A percentile compares a stretch with the other conserved stretches of the same genome.
These are phyloP conservation scores for Aureobasidium sp. DNA, from an alignment of 2,329 filamentous ascomycete species.

Conservation along the genomic window DNA sequence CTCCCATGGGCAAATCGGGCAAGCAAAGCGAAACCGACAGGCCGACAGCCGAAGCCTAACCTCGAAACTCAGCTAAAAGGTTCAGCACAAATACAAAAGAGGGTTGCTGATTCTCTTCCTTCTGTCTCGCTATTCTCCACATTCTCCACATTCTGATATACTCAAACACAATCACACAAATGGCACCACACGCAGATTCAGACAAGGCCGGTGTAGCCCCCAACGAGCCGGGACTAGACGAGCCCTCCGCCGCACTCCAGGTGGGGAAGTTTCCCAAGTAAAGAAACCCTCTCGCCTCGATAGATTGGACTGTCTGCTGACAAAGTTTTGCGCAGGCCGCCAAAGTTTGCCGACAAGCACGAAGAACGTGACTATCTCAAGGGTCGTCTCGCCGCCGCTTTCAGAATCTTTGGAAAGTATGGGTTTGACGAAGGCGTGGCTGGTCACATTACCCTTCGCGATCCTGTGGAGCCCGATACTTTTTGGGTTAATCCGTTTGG, in stretches of 20 bases:
- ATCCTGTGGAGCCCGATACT: constrained; percentile 32
- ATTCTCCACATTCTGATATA: background rate
- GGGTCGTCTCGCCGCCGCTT: constrained; percentile 39
- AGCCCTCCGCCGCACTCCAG: constrained; percentile 14
- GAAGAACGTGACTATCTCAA: constrained; percentile 37
- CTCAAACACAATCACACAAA: background rate
- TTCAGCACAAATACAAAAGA: background rate
- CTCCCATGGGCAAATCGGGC: background rate
- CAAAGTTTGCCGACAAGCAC: constrained; percentile 32
- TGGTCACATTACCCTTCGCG: constrained; percentile 38
- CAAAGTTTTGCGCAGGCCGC: constrained; percentile 9
- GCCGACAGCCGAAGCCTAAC: constrained; percentile 5
- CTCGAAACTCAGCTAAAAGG: background rate
- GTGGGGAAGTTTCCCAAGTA: constrained; percentile 16
- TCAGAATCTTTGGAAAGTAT: constrained; percentile 36
- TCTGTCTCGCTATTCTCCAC: background rate
- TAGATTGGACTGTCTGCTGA: background rate
- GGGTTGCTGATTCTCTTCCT: background rate
- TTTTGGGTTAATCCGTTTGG: constrained; percentile 35
- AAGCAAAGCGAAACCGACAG: constrained; percentile 15
- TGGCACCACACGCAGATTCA: constrained; percentile 19
- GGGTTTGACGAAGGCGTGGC: constrained; percentile 28
- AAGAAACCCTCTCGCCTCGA: background rate
- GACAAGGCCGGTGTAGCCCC: constrained; percentile 13
- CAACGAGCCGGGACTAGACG: constrained; percentile 17